Base-by-base conservation (phyloP, 1,284 basidiomycete species). In the Sporisorium exsertum region DNA sequence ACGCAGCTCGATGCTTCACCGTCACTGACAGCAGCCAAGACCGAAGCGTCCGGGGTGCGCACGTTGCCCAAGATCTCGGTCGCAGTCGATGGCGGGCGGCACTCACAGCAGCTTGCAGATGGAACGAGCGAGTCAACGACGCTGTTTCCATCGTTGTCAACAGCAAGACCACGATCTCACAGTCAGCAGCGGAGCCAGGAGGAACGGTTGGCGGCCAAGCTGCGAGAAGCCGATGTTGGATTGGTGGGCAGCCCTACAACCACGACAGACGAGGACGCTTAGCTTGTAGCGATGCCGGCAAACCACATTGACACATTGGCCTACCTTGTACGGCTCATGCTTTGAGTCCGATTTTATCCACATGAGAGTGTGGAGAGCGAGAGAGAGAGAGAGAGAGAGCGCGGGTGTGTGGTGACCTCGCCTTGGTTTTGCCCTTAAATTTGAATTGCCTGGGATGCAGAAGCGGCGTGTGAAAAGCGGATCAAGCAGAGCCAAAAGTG, bases 151-250 rank as follows among this genome's bases (percentile, higher is more conserved):
- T 45, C 37, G 27, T 64, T 58, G 10, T 13, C 18, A 5, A 51
- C 43, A 8, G 55, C 45, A 6, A 62, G 62, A 37, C 35, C 24
- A 20, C 53, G 63, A 29, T 58, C 58, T 2, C 46, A 40, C 27
- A 65, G 60, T 26, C 59, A 60, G 46, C 43, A 63, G 20, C 59
- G 72, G 40, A 70, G 63, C 51, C 72, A 65, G 29, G 72, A 76
- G 20, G 77, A 78, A 43, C 58, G 66, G 5, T 42, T 78, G 16
- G 69, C 69, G 26, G 77, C 72, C 15, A 76, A 60, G 57, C 58
- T 78, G 69, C 65, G 77, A n/a, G 77, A 78, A 49, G 77, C 77
- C 1, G 77, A 78, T 45, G 59, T 78, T 40, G 77, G 77, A 10
- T 47, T 78, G 47, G 58, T 78, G 13, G 77, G 77, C n/a, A 72